Evolutionary conservation across 2,329 filamentous ascomycete genomes (phyloP), one percentile per base, ranked within the genome.

Genomic region (Arthroderma sp.): DNA sequence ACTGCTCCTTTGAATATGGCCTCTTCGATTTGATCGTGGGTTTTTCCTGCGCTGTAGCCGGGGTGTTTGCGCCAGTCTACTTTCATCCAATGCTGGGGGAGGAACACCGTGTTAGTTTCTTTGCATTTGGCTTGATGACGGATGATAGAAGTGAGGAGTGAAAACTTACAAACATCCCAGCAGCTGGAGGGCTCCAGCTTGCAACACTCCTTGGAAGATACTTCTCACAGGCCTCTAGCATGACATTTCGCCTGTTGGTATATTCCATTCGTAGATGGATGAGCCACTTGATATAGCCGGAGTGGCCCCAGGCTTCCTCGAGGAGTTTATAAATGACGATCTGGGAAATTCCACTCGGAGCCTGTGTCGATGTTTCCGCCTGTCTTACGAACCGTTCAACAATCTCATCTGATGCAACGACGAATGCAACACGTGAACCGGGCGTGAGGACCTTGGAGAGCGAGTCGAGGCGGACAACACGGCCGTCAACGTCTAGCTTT

Each of bases 231-330:
- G 88, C 86, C 4, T 72, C 70, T 3, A 94, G 68, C 48, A 98
- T 76, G 28, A 77, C 74, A 58, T 96, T 75, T 45, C 91, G 72
- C 48, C 89, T 77, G 52, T 71, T 69, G 1, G 88, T 91, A 60
- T 98, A 98, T 63, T 87, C 78, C 55, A 78, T 63, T 39, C 87
- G 77, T 55, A 96, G 68, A 59, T 86, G 75, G 59, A 91, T 83
- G 51, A 98, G 68, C 91, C 91, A 98, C 57, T 82, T 74, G 27
- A 98, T 65, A 59, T 93, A 98, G 1, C 88, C 88, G 36, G 77
- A 73, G 58, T 98, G 91, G 27, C 89, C 91, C 91, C 91, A 98
- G 41, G 81, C 79, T 64, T 94, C 86, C 52, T 98, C 91, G 2
- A 98, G 72, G 22, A 98, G 71, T 66, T 94, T 93, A 69, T 84